Evolutionary conservation across 108 stramenopile genomes (phyloP), one percentile per base, ranked within the genome.

Genomic region (Aurantiochytrium sp.): DNA sequence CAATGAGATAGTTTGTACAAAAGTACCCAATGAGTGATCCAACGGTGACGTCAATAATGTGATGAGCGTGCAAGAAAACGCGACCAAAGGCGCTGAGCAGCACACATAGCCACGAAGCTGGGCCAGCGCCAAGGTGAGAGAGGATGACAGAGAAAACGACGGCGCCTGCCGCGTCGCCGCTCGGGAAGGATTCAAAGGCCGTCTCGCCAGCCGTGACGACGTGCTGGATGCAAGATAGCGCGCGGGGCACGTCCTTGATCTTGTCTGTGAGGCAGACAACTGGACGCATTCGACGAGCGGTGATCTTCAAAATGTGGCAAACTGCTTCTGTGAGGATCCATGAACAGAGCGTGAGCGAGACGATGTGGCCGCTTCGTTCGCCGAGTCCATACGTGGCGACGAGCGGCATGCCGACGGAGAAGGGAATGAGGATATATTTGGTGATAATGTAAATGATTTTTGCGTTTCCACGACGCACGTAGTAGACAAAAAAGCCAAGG

Each of bases 161-260:
- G 23, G 76, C 76, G 25, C 76, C 76, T 8, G 76, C 76, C 6
- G 76, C 76, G 49, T 83, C 76, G 51, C 76, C 76, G 28, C 76
- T 83, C 0, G 76, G 76, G 23, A 83, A 83, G 25, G 76, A 83
- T 4, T 83, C 76, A 4, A 83, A 83, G n/a, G 76, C 76, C 18
- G 76, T 47, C 51, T 83, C 76, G 49, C 76, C 76, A 8, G 8
- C 10, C 10, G 76, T 53, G 51, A 83, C 49, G n/a, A 83, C 45
- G 12, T 83, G 6, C 23, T 83, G 76, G 49, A 83, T 6, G 3
- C 25, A 53, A 6, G 76, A 53, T 6, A 83, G 51, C 45, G 25
- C 5, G 45, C 76, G 76, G 6, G 45, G 19, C 10, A 53, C 51
- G 25, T 53, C 51, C 76, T 53, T 83, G 25, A 83, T 47, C 51